A percentile compares a stretch with the other conserved stretches of the same genome.
Conservation (phyloP, 768 basidiomycete species). For the Rossbeevera mucosa region DNA sequence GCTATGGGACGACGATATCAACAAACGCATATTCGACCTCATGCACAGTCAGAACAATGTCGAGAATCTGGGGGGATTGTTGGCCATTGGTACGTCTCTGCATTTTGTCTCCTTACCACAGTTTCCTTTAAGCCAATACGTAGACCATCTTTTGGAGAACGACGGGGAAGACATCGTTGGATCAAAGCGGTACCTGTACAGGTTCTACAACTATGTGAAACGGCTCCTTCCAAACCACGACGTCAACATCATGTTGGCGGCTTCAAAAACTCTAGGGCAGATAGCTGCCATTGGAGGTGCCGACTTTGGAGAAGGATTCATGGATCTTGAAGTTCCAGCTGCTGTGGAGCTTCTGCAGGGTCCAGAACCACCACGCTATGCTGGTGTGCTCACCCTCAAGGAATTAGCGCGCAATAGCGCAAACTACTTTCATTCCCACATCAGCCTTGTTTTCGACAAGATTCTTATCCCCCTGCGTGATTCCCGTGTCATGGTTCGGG, state of each 20-base stretch:
- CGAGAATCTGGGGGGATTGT: conserved; percentile 82
- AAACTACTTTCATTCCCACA: conserved; percentile 82
- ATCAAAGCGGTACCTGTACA: conserved; percentile 74
- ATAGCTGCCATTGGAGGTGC: conserved; percentile 82
- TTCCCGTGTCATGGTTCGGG: conserved; percentile 82
- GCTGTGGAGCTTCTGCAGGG: conserved; percentile 77
- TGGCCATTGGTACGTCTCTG: conserved; percentile 70
- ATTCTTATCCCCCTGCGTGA: conserved; percentile 89
- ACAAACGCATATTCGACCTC: conserved; percentile 71
- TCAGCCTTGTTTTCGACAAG: conserved; percentile 85
- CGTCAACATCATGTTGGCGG: conserved; percentile 89
- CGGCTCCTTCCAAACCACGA: conserved; percentile 88
- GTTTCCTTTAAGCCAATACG: conserved; percentile 5
- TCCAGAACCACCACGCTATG: conserved; percentile 80
- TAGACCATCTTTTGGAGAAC: conserved; percentile 71
- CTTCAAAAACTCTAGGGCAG: conserved; percentile 86
- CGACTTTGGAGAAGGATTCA: conserved; percentile 82
- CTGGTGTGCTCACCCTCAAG: conserved; percentile 90
- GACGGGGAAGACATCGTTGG: conserved; percentile 80
- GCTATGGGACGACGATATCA: conserved; percentile 84
- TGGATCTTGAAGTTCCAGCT: conserved; percentile 83
- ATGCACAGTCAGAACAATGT: conserved; percentile 74
- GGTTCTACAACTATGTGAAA: conserved; percentile 91
- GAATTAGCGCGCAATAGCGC: conserved; percentile 90
- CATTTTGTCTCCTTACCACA: neutral